These are phyloP conservation scores for Epichloe coenophiala DNA, from an alignment of 2,329 filamentous ascomycete genomes.

Conservation along the genomic window DNA sequence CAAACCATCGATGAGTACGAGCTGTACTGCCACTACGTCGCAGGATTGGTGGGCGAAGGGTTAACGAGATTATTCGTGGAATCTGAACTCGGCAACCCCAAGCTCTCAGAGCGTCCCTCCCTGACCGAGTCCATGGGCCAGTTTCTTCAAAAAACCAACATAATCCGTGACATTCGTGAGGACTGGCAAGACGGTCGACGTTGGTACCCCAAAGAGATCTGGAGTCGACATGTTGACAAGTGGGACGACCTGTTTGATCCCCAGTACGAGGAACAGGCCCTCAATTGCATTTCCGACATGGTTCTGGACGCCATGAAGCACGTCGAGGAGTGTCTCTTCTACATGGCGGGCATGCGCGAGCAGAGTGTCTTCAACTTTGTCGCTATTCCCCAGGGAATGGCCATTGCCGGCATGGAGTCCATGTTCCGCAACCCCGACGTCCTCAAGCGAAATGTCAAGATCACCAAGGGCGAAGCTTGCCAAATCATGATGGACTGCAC, in stretches of 20 bases:
- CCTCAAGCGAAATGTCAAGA: slow-evolving; percentile 84
- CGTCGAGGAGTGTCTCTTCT: slow-evolving; percentile 89
- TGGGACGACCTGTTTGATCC: slow-evolving; percentile 86
- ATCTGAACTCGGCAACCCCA: slow-evolving; percentile 73
- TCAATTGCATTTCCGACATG: slow-evolving; percentile 88
- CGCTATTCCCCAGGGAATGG: slow-evolving; percentile 93
- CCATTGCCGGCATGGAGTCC: slow-evolving; percentile 83
- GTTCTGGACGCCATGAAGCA: slow-evolving; percentile 78
- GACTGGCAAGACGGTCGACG: slow-evolving; percentile 76
- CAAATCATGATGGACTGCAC: slow-evolving; percentile 84
- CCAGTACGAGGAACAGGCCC: slow-evolving; percentile 60
- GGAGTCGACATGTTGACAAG: slow-evolving; percentile 84
- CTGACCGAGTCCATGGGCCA: slow-evolving; percentile 94
- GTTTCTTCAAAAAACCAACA: slow-evolving; percentile 98
- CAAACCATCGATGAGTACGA: slow-evolving; percentile 83
- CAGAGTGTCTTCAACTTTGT: slow-evolving; percentile 99
- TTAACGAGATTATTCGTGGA: slow-evolving; percentile 82
- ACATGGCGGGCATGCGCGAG: slow-evolving; percentile 86
- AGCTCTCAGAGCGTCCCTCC: slow-evolving; percentile 63
- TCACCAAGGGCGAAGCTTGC: slow-evolving; percentile 89
- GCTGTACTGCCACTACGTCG: slow-evolving; percentile 94
- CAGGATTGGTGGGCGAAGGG: slow-evolving; percentile 94
- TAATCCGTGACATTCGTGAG: slow-evolving; percentile 89
- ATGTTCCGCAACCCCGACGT: slow-evolving; percentile 85
- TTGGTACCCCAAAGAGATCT: slow-evolving; percentile 94